Conservation (phyloP, 1,284 basidiomycete genomes). For the Phellopilus nigrolimitatus region DNA sequence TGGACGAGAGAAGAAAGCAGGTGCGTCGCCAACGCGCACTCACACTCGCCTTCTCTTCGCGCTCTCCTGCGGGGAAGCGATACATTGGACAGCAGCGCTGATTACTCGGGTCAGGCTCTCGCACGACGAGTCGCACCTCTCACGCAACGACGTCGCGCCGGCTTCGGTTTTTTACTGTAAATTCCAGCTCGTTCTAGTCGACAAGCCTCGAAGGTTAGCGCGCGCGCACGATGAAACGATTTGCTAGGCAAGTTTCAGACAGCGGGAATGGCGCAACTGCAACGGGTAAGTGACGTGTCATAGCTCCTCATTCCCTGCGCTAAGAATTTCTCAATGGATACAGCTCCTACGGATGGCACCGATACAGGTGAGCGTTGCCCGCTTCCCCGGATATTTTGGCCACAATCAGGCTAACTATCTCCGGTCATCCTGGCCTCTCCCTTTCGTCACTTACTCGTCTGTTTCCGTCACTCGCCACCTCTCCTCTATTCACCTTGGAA, state of each 20-base stretch:
- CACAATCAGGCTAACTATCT: neutral
- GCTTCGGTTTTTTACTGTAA: too few species aligned
- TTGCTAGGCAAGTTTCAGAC: neutral
- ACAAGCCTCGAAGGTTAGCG: too few species aligned
- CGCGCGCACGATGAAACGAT: neutral
- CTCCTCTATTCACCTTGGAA: neutral
- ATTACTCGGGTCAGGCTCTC: too few species aligned
- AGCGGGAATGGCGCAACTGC: neutral
- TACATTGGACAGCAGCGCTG: too few species aligned
- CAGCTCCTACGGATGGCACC: neutral
- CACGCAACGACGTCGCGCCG: too few species aligned
- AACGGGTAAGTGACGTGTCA: conserved; percentile 2
- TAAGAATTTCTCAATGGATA: neutral
- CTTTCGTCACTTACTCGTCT: neutral
- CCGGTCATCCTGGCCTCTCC: neutral
- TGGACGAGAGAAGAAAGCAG: neutral
- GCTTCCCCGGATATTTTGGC: neutral
- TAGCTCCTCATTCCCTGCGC: neutral
- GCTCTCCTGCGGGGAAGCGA: too few species aligned
- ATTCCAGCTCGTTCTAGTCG: too few species aligned
- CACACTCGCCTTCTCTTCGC: too few species aligned
- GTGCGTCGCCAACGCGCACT: neutral
- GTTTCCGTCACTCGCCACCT: conserved; percentile 11
- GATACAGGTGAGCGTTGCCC: neutral
- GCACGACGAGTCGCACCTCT: too few species aligned